These are phyloP conservation scores for Claviceps pusilla DNA, from an alignment of 2,329 filamentous ascomycete genomes.

Conservation along the genomic window DNA sequence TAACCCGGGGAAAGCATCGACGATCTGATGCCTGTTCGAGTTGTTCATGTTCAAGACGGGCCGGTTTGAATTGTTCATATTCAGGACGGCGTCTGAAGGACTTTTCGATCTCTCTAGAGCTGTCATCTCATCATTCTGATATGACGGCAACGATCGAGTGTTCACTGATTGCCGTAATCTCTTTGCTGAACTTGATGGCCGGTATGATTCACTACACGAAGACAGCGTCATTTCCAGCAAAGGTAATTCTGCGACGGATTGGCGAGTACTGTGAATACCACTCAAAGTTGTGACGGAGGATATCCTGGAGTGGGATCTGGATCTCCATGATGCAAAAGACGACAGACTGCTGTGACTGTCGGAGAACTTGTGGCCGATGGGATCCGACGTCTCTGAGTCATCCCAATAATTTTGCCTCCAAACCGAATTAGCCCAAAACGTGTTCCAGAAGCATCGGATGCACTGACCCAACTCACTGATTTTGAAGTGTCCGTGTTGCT, in stretches of 20 bases:
- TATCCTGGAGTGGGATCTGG: constrained; percentile 34
- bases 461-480: constrained; percentile 2
- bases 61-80: constrained; percentile 4
- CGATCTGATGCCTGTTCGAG: background rate
- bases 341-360: constrained; percentile 39
- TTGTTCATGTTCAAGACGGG: constrained; percentile 11
- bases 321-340: constrained; percentile 32
- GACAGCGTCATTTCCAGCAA: constrained; percentile 22
- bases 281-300: constrained; percentile 39
- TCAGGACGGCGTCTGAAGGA: constrained; percentile 14
- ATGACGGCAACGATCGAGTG: background rate
- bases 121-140: background rate
- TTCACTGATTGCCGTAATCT: background rate
- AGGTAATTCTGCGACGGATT: constrained; percentile 23
- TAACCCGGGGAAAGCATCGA: constrained; percentile 4
- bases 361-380: constrained; percentile 21
- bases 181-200: constrained; percentile 3
- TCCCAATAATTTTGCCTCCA: constrained; percentile 4
- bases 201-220: constrained; percentile 11
- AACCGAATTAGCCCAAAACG: background rate
- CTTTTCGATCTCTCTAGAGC: constrained; percentile 6
- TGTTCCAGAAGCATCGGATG: background rate
- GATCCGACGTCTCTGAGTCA: constrained; percentile 2
- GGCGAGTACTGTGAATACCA: constrained; percentile 21
- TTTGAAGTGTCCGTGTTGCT: background rate